phyloP scores from a whole-genome alignment of 2,329 filamentous ascomycete species.

The Aspergillus sp. region DNA sequence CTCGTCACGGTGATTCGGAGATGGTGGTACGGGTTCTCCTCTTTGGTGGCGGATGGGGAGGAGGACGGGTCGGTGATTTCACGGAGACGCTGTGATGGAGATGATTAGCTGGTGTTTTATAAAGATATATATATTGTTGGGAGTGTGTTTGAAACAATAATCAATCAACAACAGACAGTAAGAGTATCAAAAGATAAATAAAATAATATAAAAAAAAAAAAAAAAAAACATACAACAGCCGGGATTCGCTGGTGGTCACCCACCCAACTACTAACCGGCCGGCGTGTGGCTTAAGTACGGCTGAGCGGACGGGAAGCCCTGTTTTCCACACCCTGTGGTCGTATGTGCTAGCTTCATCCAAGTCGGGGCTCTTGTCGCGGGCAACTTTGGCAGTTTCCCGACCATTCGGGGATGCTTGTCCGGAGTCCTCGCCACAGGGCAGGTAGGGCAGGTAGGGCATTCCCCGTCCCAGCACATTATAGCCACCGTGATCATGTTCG shows the following conservation, averaged over 20 bases:
- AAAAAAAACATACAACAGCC: too few relatives aligned
- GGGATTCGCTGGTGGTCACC: conserved; percentile 49
- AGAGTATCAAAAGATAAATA: conserved; percentile 10
- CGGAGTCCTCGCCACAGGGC: conserved; percentile 4
- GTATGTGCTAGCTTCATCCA: conserved; percentile 32
- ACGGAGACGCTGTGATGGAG: conserved; percentile 59
- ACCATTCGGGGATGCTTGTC: background rate
- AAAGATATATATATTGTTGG: background rate
- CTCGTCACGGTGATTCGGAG: conserved; percentile 91
- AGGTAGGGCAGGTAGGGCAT: background rate
- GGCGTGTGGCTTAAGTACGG: conserved; percentile 48
- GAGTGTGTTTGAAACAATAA: background rate
- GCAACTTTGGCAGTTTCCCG: background rate
- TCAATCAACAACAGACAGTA: background rate
- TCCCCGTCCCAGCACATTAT: background rate
- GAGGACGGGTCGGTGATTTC: conserved; percentile 64
- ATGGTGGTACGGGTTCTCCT: conserved; percentile 72
- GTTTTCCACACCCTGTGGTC: conserved; percentile 48
- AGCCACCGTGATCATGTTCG: background rate
- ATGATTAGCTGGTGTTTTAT: background rate
- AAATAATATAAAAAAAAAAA: conserved; percentile 28
- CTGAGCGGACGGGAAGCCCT: conserved; percentile 49
- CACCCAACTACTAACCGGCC: conserved; percentile 48
- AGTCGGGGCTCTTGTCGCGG: conserved; percentile 16
- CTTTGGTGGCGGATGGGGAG: conserved; percentile 33